Base-by-base conservation (phyloP, 2,329 filamentous ascomycete species). In the Penicillium sp. region DNA sequence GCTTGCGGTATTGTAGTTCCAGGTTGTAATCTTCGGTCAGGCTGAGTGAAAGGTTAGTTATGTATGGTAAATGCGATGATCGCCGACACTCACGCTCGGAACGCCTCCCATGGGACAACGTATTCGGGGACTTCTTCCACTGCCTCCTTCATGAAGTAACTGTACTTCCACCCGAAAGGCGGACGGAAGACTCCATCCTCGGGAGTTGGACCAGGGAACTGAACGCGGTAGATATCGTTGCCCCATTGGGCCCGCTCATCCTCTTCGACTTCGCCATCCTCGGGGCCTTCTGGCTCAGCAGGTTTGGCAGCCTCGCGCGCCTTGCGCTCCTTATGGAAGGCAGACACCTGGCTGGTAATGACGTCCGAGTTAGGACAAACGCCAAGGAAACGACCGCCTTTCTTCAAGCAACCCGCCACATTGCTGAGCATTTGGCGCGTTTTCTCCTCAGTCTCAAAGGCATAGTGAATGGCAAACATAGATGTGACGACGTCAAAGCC, bases 401-500 rank as follows among this genome's bases (percentile, higher is more conserved):
- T 97, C 74, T 93, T 96, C 67, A 99, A 76, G 2, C 89, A 85
- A 1, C 92, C 89, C 0, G 94, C 88, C 3, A 99, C 93, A 69
- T 99, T 99, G 67, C 87, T 85, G 54, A 99, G 82, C 94, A 99
- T 97, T 60, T 85, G 89, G 43, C 91, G 85, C 2, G 93, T 91
- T 74, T 96, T 95, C 46, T 85, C 84, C 73, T 99, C 93, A 50
- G 82, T 90, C 78, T 97, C 94, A 66, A 97, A 99, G 6, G 94
- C 92, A 73, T 99, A 99, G 77, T 99, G 94, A 86, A 99, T 94
- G 68, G 92, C 95, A 74, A 99, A 99, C 94, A 99, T 99, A 85
- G 96, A 96, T 70, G 89, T 92, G 61, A 99, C 93, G 40, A 97
- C 89, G 71, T 99, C 94, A 66, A 97, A 99, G 4, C 93, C 92